These are phyloP conservation scores for Cryptococcus sp. DNA, from an alignment of 1,284 basidiomycete genomes.

Conservation along the genomic window DNA sequence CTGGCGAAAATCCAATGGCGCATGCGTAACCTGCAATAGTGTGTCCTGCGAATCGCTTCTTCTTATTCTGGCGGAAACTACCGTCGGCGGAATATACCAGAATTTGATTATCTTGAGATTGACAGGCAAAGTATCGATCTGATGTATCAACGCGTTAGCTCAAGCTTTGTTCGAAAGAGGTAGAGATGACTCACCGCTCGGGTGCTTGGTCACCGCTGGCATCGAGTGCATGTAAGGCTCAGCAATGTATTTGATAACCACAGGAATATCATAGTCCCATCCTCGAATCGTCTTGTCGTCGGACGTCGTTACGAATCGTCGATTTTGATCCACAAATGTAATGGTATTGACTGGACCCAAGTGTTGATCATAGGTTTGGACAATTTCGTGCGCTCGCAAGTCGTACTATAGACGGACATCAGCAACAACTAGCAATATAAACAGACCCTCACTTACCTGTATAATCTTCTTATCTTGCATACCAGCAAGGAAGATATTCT, in stretches of 20 bases:
- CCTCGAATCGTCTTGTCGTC: constrained; percentile 99
- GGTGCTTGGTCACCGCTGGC: constrained; percentile 94
- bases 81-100: constrained; percentile 90
- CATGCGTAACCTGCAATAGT: constrained; percentile 96
- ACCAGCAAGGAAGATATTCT: constrained; percentile 93
- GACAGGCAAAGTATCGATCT: constrained; percentile 96
- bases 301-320: constrained; percentile 95
- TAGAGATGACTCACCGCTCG: constrained; percentile 67
- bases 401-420: constrained; percentile 70
- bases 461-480: constrained; percentile 99
- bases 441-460: constrained; percentile 62
- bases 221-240: constrained; percentile 99
- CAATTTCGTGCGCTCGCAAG: constrained; percentile 86
- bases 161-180: constrained; percentile 11
- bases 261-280: constrained; percentile 98
- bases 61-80: constrained; percentile 95
- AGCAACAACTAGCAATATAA: not conserved
- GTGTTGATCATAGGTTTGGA: constrained; percentile 98
- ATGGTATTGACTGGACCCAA: constrained; percentile 97
- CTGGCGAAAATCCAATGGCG: constrained; percentile 93
- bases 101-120: constrained; percentile 98
- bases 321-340: constrained; percentile 93
- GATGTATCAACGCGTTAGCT: constrained; percentile 10
- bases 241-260: constrained; percentile 99
- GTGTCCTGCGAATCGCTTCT: constrained; percentile 97